phyloP scores from a whole-genome alignment of 306 rosid species.

The Acacia confusa region DNA sequence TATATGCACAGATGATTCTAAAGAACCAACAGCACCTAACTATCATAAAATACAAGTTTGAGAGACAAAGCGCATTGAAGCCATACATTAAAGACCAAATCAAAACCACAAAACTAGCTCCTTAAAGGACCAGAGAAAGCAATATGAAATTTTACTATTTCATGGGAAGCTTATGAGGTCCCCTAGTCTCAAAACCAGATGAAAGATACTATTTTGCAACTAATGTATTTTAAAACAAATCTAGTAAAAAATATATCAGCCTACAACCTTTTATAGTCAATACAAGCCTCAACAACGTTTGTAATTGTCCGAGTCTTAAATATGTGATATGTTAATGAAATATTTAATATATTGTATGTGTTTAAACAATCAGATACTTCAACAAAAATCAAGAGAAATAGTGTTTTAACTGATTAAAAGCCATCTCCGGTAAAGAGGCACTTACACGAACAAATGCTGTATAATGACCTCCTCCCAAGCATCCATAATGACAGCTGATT shows the following conservation, averaged over 20 bases:
- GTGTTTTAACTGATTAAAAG: conserved; percentile 17
- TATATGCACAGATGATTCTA: neutral
- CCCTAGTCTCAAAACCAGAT: too few relatives aligned
- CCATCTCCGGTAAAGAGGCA: conserved; percentile 5
- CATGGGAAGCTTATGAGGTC: too few relatives aligned
- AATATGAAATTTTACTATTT: too few relatives aligned
- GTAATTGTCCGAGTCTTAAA: conserved; percentile 9
- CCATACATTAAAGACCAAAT: too few relatives aligned
- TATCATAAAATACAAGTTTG: neutral
- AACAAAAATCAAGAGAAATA: neutral
- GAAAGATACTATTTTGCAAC: too few relatives aligned
- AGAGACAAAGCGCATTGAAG: too few relatives aligned
- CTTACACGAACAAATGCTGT: conserved; percentile 85
- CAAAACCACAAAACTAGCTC: too few relatives aligned
- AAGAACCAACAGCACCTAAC: neutral
- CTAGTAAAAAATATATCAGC: too few relatives aligned
- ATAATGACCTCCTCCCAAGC: conserved; percentile 84
- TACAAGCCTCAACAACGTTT: conserved; percentile 8
- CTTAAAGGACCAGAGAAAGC: too few relatives aligned
- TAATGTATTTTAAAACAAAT: too few relatives aligned
- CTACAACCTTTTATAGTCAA: neutral
- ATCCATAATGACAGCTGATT: conserved; percentile 83
- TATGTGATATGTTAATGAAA: neutral
- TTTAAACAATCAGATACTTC: neutral
- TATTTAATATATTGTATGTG: neutral